Conservation (phyloP, 139 green algal genomes). For the Micromonas pusilla region DNA sequence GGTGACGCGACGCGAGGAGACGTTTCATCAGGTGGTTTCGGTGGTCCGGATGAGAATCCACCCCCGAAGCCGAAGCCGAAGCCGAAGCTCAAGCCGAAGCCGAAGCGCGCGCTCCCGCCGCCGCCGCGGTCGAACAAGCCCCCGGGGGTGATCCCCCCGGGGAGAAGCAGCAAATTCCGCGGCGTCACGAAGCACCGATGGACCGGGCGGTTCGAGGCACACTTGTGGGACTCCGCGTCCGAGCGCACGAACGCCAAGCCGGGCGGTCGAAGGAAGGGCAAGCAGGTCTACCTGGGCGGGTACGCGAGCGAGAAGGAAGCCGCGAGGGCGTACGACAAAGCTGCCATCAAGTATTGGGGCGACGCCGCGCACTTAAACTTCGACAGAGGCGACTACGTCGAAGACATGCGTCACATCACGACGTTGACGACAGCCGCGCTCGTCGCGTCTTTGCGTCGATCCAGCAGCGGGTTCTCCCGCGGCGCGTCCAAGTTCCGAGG, state of each 20-base stretch:
- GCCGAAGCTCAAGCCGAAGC: not conserved
- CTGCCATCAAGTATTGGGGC: conserved; percentile 60
- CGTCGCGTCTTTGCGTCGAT: conserved; percentile 54
- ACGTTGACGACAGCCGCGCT: conserved; percentile 40
- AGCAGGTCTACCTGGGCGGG: conserved; percentile 45
- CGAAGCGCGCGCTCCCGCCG: too few relatives aligned
- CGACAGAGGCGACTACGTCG: conserved; percentile 15
- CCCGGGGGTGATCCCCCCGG: not conserved
- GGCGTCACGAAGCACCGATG: conserved; percentile 37
- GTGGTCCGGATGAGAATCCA: too few relatives aligned
- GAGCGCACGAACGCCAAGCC: conserved; percentile 26
- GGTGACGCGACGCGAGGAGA: too few relatives aligned
- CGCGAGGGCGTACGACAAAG: conserved; percentile 36
- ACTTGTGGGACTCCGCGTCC: conserved; percentile 35
- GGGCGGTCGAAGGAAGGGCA: conserved; percentile 21
- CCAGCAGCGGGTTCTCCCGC: conserved; percentile 46
- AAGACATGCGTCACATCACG: conserved; percentile 39
- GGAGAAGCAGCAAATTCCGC: conserved; percentile 10
- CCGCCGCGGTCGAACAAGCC: not conserved
- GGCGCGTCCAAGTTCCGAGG: conserved; percentile 43
- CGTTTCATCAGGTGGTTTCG: too few relatives aligned
- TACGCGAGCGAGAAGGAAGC: conserved; percentile 39
- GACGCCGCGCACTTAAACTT: conserved; percentile 76
- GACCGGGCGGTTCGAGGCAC: conserved; percentile 32
- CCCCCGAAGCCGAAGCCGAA: too few relatives aligned